Evolutionary conservation across 495 filamentous ascomycete genomes (phyloP), one percentile per base, ranked within the genome.

Genomic region (Aspergillus incahuasiensis): DNA sequence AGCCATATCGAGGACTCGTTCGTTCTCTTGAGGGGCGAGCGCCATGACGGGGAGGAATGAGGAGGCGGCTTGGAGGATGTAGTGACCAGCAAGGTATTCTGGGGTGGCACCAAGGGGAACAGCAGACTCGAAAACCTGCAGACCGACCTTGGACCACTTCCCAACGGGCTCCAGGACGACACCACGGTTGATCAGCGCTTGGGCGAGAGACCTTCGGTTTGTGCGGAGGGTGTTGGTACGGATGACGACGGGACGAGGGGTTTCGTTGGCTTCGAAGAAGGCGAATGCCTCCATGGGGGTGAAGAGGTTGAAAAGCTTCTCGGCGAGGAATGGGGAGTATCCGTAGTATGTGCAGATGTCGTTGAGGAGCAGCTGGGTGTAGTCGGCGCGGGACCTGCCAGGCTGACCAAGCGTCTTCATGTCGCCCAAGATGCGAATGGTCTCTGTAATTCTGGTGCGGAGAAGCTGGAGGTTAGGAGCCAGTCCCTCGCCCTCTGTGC

Each of bases 21-120:
- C 94, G 57, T 91, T 80, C 69, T 95, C 89, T 69, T 97, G 94
- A 0, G 94, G 95, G 13, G 88, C 90, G 15, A 98, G 80, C 2
- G 95, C 94, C 91, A 98, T 97, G 61, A 96, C 92, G 61, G 94
- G 94, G 24, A 98, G 82, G 79, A 98, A 98, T 24, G 92, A 97
- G 20, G 90, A 94, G 1, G 94, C 94, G 11, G 94, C 94, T 77
- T 97, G 95, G 13, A 97, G 80, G 63, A 98, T 97, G 75, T 98
- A 98, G 67, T 97, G 90, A 20, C 94, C 94, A 1, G 95, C 91
- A 9, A 98, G 80, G 71, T 97, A 97, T 67, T 98, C 95, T 1
- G 94, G 95, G 0, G 95, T 98, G 20, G 95, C 95, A 76, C 92
- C 95, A n/a, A 97, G 82, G 2, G 94, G 94, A 0, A 97, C 95